These are phyloP conservation scores for Hippophae gyantsensis DNA, from an alignment of 306 rosid species.

Conservation along the genomic window DNA sequence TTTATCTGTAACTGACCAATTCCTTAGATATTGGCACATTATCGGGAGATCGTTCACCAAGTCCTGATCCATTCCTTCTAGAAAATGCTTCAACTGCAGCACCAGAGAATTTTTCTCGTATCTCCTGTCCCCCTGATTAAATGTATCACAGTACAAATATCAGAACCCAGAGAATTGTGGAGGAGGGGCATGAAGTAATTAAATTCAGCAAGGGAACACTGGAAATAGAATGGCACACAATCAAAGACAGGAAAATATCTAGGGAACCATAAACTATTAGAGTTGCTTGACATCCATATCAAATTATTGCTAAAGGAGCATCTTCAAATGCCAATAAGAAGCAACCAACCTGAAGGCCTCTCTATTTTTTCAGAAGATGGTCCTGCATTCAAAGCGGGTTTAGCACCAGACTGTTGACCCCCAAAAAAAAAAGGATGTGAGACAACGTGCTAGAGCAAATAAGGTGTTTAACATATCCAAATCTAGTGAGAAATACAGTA, in stretches of 20 bases:
- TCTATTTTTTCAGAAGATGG: slow-evolving; percentile 56
- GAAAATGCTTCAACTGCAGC: slow-evolving; percentile 75
- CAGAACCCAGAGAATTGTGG: background rate
- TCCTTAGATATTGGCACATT: slow-evolving; percentile 74
- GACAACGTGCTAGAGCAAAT: background rate
- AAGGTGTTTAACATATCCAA: background rate
- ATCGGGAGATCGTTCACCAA: slow-evolving; percentile 67
- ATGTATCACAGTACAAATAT: background rate
- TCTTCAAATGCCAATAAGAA: slow-evolving; percentile 19
- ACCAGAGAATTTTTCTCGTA: slow-evolving; percentile 71
- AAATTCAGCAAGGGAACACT: no score
- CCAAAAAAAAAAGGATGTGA: slow-evolving; percentile 9
- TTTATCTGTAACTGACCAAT: slow-evolving; percentile 45
- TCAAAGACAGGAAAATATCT: no score
- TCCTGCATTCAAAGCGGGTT: slow-evolving; percentile 57
- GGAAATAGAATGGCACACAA: no score
- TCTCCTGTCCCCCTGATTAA: slow-evolving; percentile 53
- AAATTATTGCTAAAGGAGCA: background rate
- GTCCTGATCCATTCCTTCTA: slow-evolving; percentile 70
- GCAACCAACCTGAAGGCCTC: slow-evolving; percentile 66
- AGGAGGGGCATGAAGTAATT: no score
- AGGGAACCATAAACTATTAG: no score
- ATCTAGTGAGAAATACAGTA: slow-evolving; percentile 6
- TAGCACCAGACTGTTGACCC: slow-evolving; percentile 54
- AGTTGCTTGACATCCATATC: no score